phyloP scores from a whole-genome alignment of 176 grass and related monocot genomes.

The Bolboschoenus planiculmis region DNA sequence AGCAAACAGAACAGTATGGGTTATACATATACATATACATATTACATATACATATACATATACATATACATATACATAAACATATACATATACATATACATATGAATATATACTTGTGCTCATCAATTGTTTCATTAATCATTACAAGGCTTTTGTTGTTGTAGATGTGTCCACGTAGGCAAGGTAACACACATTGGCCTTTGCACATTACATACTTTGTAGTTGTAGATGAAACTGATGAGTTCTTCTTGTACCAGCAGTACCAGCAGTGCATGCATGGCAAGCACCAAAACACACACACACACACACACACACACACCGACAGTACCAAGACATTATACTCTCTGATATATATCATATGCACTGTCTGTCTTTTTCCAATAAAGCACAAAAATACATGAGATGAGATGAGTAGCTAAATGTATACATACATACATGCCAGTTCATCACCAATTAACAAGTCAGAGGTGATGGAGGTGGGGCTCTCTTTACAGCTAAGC shows the following conservation, averaged over 20 bases:
- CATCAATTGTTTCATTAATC: neutral
- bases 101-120: neutral
- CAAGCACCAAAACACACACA: neutral
- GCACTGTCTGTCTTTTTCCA: conserved; percentile 10
- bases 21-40: too few relatives aligned
- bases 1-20: neutral
- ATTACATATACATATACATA: too few relatives aligned
- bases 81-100: too few relatives aligned
- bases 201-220: conserved; percentile 2
- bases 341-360: neutral
- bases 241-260: neutral
- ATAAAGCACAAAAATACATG: neutral
- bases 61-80: too few relatives aligned
- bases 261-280: too few relatives aligned
- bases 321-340: conserved; percentile 17
- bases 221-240: neutral
- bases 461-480: conserved; percentile 11
- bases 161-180: neutral
- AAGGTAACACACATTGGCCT: neutral
- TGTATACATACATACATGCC: conserved; percentile 3
- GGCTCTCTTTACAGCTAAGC: conserved; percentile 22
- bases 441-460: neutral
- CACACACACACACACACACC: too few relatives aligned
- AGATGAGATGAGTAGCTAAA: neutral
- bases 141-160: neutral